These are phyloP conservation scores for Tolypocladium inflatum DNA, from an alignment of 2,329 filamentous ascomycete species.

Conservation along the genomic window DNA sequence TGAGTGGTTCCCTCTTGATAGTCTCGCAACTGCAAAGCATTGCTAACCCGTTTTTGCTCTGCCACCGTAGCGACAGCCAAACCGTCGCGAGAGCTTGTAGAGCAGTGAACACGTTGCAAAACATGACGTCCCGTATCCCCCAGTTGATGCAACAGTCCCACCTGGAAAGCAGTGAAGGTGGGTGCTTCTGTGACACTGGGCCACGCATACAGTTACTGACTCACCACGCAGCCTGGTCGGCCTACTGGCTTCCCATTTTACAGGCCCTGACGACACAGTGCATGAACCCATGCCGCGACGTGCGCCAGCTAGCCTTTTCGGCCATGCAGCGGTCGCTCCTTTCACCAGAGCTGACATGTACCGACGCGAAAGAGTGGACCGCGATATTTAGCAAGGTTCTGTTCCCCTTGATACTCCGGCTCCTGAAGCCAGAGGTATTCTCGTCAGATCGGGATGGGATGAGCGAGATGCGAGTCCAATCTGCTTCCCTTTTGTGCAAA, in stretches of 20 bases:
- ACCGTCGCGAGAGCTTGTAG: conserved; percentile 69
- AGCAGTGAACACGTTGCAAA: conserved; percentile 72
- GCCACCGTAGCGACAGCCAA: conserved; percentile 25
- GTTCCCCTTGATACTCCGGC: conserved; percentile 77
- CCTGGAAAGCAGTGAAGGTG: conserved; percentile 76
- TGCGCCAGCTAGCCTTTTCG: conserved; percentile 79
- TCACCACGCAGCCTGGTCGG: conserved; percentile 68
- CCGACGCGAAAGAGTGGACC: conserved; percentile 83
- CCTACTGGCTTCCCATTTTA: conserved; percentile 96
- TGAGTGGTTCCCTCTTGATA: conserved; percentile 7
- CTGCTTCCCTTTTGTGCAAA: conserved; percentile 84
- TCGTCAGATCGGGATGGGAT: conserved; percentile 85
- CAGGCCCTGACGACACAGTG: conserved; percentile 81
- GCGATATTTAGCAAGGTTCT: conserved; percentile 91
- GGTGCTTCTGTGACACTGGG: conserved; percentile 7
- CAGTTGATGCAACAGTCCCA: conserved; percentile 87
- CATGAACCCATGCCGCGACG: conserved; percentile 87
- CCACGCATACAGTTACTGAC: not conserved
- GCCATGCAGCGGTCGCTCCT: conserved; percentile 79
- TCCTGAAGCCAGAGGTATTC: conserved; percentile 92
- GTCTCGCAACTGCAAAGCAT: not conserved
- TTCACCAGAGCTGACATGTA: conserved; percentile 73
- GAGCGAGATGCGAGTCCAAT: conserved; percentile 89
- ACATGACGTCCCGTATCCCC: conserved; percentile 73
- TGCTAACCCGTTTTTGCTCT: not conserved